Conservation (phyloP, 1,284 basidiomycete genomes). For the Xerocomus cyaneibrunnescens region DNA sequence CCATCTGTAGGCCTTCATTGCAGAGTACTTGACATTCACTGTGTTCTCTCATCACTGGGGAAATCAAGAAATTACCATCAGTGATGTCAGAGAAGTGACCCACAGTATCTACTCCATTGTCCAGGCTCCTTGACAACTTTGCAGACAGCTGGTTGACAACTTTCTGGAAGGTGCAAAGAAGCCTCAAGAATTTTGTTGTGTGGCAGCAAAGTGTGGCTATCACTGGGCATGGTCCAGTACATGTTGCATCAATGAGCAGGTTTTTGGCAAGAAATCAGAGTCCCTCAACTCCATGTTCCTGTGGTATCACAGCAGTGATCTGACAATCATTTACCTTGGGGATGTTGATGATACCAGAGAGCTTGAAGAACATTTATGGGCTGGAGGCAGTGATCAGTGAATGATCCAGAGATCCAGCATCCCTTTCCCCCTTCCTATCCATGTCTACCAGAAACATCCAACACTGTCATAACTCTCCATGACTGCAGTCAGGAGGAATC, state of each 20-base stretch:
- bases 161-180: not conserved
- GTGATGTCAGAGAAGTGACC: not conserved
- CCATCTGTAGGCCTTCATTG: not conserved
- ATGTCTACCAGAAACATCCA: not conserved
- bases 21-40: conserved; percentile 2
- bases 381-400: conserved; percentile 8
- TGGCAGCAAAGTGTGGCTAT: conserved; percentile 4
- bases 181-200: conserved; percentile 7
- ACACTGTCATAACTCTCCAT: conserved; percentile 5
- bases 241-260: conserved; percentile 2
- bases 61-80: not conserved
- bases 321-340: conserved; percentile 28
- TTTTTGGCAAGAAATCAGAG: conserved; percentile 5
- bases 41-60: conserved; percentile 7
- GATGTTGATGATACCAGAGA: conserved; percentile 25
- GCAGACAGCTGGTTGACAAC: not conserved
- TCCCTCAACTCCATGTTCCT: conserved; percentile 7
- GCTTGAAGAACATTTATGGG: conserved; percentile 13
- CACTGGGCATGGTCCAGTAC: conserved; percentile 7
- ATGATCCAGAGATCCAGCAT: conserved; percentile 20
- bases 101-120: conserved; percentile 3
- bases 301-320: conserved; percentile 13
- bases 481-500: conserved; percentile 3
- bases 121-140: not conserved
- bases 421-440: conserved; percentile 5